Evolutionary conservation across 2,329 filamentous ascomycete species (phyloP).

Genomic region (Ceratocystis colombiana): DNA sequence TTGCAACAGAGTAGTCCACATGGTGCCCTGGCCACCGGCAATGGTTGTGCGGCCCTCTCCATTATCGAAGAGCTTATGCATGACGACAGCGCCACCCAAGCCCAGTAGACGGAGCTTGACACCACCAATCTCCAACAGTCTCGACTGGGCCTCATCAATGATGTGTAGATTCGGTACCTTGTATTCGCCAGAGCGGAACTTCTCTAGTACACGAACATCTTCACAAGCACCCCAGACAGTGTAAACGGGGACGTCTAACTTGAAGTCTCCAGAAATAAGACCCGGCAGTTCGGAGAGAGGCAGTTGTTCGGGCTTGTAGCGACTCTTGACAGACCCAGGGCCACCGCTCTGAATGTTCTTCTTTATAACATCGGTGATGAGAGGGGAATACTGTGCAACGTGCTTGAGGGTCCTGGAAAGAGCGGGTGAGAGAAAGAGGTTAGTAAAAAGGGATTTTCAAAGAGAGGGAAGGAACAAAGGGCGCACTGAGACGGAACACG

Average conservation of each 20-base stretch:
- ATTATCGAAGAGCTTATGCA: slow-evolving; percentile 99
- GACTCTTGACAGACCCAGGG: slow-evolving; percentile 70
- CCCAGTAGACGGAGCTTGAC: slow-evolving; percentile 92
- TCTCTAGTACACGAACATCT: slow-evolving; percentile 93
- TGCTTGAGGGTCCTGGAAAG: slow-evolving; percentile 77
- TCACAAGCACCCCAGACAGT: slow-evolving; percentile 99
- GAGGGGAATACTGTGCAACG: slow-evolving; percentile 93
- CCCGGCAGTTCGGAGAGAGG: slow-evolving; percentile 86
- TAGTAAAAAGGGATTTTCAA: background rate
- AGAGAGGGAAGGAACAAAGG: background rate
- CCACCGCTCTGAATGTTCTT: slow-evolving; percentile 56
- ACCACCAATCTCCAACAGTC: slow-evolving; percentile 86
- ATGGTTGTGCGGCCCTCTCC: slow-evolving; percentile 96
- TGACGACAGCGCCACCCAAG: slow-evolving; percentile 90
- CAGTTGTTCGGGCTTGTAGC: slow-evolving; percentile 70
- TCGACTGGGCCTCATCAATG: slow-evolving; percentile 94
- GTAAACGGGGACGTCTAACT: slow-evolving; percentile 91
- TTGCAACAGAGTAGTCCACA: slow-evolving; percentile 97
- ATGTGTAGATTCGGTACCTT: slow-evolving; percentile 96
- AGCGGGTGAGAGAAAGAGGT: slow-evolving; percentile 23
- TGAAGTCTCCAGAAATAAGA: slow-evolving; percentile 78
- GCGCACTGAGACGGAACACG: slow-evolving; percentile 32
- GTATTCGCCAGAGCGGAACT: slow-evolving; percentile 95
- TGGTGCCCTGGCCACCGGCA: slow-evolving; percentile 93
- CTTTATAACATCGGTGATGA: slow-evolving; percentile 70